A percentile compares a stretch with the other conserved stretches of the same genome.
These are phyloP conservation scores for Cytidiella melzeri DNA, from an alignment of 768 basidiomycete genomes.

Conservation along the genomic window DNA sequence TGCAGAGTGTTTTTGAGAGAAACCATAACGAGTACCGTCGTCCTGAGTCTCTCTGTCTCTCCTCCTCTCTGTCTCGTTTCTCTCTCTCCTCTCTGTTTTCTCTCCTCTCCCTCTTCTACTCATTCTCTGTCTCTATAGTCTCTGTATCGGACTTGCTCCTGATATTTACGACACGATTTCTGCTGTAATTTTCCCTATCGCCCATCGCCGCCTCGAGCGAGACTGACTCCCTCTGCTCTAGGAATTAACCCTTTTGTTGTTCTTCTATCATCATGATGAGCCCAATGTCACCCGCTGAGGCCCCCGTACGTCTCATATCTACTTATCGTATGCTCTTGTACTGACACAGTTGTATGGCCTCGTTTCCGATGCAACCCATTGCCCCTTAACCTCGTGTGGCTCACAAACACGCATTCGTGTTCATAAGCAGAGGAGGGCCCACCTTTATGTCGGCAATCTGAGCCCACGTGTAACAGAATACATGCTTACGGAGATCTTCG, in stretches of 20 bases:
- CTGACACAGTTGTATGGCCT: not conserved
- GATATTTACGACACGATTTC: constrained; percentile 21
- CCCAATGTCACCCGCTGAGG: constrained; percentile 63
- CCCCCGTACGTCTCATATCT: constrained; percentile 50
- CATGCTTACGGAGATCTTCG: constrained; percentile 97
- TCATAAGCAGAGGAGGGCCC: constrained; percentile 69
- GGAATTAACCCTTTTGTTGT: constrained; percentile 25
- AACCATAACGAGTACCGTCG: constrained; percentile 16
- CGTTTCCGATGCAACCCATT: not conserved
- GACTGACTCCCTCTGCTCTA: constrained; percentile 18
- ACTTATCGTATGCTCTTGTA: not conserved
- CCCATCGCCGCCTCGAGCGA: constrained; percentile 8
- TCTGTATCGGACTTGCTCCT: constrained; percentile 34
- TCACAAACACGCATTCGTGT: not conserved
- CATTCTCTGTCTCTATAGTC: constrained; percentile 38
- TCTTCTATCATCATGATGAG: constrained; percentile 61
- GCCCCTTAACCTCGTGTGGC: not conserved
- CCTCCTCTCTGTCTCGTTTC: constrained; percentile 27
- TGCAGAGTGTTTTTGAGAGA: constrained; percentile 3
- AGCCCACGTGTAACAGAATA: constrained; percentile 97
- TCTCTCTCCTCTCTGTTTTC: constrained; percentile 32
- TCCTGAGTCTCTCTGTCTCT: constrained; percentile 25
- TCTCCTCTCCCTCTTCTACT: constrained; percentile 40
- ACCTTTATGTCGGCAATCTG: constrained; percentile 98
- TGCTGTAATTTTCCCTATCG: constrained; percentile 22